Conservation (phyloP, 331 rosid species). For the Quercus lobata region DNA sequence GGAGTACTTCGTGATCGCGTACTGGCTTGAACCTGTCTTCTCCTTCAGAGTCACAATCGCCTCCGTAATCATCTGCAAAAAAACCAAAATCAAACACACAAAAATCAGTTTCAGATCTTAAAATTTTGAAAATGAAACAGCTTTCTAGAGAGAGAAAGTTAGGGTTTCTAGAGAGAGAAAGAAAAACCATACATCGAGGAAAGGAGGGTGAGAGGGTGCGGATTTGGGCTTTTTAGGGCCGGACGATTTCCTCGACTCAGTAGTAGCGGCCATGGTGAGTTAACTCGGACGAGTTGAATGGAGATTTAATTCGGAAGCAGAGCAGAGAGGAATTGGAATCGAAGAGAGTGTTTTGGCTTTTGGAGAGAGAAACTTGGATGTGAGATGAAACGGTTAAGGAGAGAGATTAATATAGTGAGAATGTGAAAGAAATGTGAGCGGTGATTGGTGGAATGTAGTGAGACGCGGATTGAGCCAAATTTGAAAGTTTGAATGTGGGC, state of each 20-base stretch:
- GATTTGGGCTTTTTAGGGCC: constrained; percentile 25
- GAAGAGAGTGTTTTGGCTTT: no score
- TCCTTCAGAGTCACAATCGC: constrained; percentile 67
- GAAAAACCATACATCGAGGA: constrained; percentile 35
- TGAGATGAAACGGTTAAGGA: background rate
- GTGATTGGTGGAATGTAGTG: constrained; percentile 41
- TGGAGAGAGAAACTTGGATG: no score
- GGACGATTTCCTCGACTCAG: background rate
- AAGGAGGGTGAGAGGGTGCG: constrained; percentile 63
- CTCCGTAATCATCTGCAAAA: constrained; percentile 58
- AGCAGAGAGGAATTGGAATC: no score
- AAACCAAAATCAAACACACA: background rate
- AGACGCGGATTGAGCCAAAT: constrained; percentile 40
- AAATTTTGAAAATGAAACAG: no score
- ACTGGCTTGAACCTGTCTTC: constrained; percentile 82
- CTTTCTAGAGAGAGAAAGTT: background rate
- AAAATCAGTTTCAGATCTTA: background rate
- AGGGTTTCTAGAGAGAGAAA: no score
- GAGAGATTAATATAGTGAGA: constrained; percentile 28
- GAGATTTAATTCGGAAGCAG: no score
- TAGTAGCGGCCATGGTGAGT: constrained; percentile 27
- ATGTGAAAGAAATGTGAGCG: constrained; percentile 7
- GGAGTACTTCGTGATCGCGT: constrained; percentile 68
- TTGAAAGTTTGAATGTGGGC: constrained; percentile 14
- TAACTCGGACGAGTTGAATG: background rate